Evolutionary conservation across 1,139 yeast species (phyloP).

Genomic region (Chernovozyma aurita): DNA sequence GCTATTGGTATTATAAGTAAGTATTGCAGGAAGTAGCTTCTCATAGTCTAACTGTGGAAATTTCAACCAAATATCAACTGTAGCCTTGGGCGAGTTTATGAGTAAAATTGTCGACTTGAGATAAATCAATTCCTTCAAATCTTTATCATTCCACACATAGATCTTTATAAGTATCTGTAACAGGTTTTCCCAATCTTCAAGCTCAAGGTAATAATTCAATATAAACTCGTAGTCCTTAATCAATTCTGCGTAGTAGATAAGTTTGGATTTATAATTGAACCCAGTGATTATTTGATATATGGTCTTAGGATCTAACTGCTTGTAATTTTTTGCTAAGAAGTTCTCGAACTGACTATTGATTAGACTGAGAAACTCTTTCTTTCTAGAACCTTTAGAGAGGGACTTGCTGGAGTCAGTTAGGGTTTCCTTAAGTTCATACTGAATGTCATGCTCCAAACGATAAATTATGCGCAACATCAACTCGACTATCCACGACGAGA

Average conservation of each 20-base stretch:
- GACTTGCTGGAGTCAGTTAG: no score
- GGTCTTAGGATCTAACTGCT: constrained; percentile 55
- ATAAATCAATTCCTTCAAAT: constrained; percentile 45
- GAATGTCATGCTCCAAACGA: constrained; percentile 6
- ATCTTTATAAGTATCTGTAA: constrained; percentile 50
- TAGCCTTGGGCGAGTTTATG: constrained; percentile 62
- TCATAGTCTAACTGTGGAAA: constrained; percentile 46
- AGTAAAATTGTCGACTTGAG: constrained; percentile 64
- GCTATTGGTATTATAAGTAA: constrained; percentile 57
- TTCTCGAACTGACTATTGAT: constrained; percentile 36
- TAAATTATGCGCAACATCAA: constrained; percentile 31
- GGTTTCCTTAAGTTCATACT: no score
- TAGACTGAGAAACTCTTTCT: no score
- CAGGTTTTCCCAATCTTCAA: constrained; percentile 72
- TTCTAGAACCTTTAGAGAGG: no score
- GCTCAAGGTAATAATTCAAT: constrained; percentile 61
- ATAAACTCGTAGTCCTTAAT: constrained; percentile 69
- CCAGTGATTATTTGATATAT: constrained; percentile 68
- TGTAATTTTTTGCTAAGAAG: constrained; percentile 50
- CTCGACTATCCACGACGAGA: constrained; percentile 86
- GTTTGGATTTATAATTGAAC: constrained; percentile 59
- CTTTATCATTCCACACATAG: constrained; percentile 34
- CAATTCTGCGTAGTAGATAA: constrained; percentile 64
- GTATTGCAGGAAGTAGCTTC: constrained; percentile 68
- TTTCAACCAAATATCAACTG: constrained; percentile 78